Evolutionary conservation across 140 eudicot genomes (phyloP), one percentile per base, ranked within the genome.

Genomic region (Cichorium intybus): DNA sequence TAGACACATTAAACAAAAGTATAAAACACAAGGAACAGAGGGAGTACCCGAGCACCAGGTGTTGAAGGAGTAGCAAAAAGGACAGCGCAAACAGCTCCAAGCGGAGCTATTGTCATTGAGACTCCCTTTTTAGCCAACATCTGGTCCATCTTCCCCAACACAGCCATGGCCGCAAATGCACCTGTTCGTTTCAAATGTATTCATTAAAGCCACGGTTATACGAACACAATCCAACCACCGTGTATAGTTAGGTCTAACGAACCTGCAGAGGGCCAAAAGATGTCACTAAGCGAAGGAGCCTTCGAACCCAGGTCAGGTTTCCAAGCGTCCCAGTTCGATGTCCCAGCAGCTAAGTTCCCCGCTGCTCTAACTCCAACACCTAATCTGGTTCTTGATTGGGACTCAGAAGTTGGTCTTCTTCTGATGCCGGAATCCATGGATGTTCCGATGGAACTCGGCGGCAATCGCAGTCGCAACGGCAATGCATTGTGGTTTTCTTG

Each of bases 71-170:
- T 80, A 53, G 92, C 84, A 41, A 86, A 94, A 60, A 94, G 95
- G 62, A 94, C 95, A 45, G 97, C 97, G 64, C 95, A 94, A 69
- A 94, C 99, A 35, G 99, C 99, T 58, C 99, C 99, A 33, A 88
- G 76, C 3, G 99, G 97, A 14, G 99, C 97, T 7, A 94, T 82
- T 18, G 99, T 89, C 83, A 94, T 86, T 0, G 91, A 78, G 56
- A 93, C 35, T 18, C 99, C 99, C 60, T 82, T 94, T 41, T 73
- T 70, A 41, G 79, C 89, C 81, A 94, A 71, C 18, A 78, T 64
- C 60, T 94, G 84, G 60, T 94, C 99, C 76, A 94, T 80, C 83
- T 80, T 94, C 14, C 95, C 99, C 62, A 94, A 56, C 47, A 84
- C 63, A 17, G 95, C 99, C 99, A 94, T 94, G 27, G 97, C 99